Evolutionary conservation across 2,329 filamentous ascomycete genomes (phyloP).

Genomic region (Colletotrichum filicis): DNA sequence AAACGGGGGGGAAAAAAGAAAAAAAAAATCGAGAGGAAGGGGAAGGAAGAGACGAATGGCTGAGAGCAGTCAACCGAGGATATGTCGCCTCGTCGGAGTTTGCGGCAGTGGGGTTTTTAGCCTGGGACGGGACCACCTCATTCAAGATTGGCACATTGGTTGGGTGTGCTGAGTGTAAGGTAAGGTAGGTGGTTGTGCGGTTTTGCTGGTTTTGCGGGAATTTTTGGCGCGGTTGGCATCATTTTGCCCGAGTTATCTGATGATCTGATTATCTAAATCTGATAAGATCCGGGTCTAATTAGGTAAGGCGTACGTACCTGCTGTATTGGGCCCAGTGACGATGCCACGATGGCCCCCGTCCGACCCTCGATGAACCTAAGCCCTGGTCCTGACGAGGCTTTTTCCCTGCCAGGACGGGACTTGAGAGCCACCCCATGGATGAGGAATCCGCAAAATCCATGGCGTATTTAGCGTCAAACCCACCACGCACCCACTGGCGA

Average conservation of each 20-base stretch:
- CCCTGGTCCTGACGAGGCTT: slow-evolving; percentile 7
- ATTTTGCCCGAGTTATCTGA: slow-evolving; percentile 31
- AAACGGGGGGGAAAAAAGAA: background rate
- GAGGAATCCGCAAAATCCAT: background rate
- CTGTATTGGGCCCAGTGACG: slow-evolving; percentile 15
- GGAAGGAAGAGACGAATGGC: background rate
- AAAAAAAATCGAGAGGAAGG: background rate
- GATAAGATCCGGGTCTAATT: slow-evolving; percentile 31
- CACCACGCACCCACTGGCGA: slow-evolving; percentile 22
- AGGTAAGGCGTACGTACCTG: slow-evolving; percentile 32
- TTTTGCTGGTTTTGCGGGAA: slow-evolving; percentile 5
- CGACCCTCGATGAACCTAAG: background rate
- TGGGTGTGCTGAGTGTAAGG: background rate
- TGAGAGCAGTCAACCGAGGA: background rate
- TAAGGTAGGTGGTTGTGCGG: background rate
- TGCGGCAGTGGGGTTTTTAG: background rate
- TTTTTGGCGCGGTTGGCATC: slow-evolving; percentile 20
- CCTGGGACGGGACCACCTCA: background rate
- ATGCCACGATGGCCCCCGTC: slow-evolving; percentile 29
- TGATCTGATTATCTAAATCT: slow-evolving; percentile 39
- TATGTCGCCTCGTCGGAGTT: background rate
- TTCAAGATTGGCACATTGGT: background rate
- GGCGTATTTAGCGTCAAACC: slow-evolving; percentile 11
- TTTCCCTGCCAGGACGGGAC: background rate
- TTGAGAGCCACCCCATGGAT: background rate